A percentile compares a stretch with the other conserved stretches of the same genome.
These are phyloP conservation scores for Sporobolomyces phaffii DNA, from an alignment of 768 basidiomycete species.

Conservation along the genomic window DNA sequence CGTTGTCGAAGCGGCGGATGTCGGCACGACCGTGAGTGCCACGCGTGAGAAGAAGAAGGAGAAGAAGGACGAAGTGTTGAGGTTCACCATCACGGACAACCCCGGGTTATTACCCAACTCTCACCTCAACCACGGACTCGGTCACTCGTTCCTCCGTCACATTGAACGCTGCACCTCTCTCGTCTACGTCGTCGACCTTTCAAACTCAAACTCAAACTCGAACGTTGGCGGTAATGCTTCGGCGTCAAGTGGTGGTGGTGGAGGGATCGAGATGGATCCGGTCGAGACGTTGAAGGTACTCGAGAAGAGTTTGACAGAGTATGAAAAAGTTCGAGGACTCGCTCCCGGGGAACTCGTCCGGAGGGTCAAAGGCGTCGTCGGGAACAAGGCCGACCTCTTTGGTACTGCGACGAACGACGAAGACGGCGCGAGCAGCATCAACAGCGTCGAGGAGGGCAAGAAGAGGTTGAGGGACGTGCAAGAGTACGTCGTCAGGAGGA, in stretches of 20 bases:
- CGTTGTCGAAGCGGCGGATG: no score
- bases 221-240: background rate
- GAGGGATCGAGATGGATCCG: conserved; percentile 50
- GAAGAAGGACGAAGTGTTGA: conserved; percentile 57
- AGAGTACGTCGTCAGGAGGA: conserved; percentile 45
- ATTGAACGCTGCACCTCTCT: conserved; percentile 87
- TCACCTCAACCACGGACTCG: conserved; percentile 83
- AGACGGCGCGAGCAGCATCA: conserved; percentile 50
- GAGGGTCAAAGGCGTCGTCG: conserved; percentile 73
- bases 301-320: conserved; percentile 71
- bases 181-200: conserved; percentile 86
- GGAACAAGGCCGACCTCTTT: conserved; percentile 90
- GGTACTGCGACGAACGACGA: conserved; percentile 48
- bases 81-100: conserved; percentile 95
- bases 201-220: conserved; percentile 47
- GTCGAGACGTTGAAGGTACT: conserved; percentile 70
- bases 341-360: conserved; percentile 71
- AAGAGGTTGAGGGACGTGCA: conserved; percentile 58
- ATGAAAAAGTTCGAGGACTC: conserved; percentile 37
- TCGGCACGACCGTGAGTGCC: no score
- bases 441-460: conserved; percentile 55
- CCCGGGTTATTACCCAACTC: conserved; percentile 82
- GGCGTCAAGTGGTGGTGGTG: background rate
- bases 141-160: conserved; percentile 84
- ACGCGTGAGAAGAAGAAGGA: no score